Evolutionary conservation across 805 yeast genomes (phyloP).

Genomic region (Gaillardinia entomophila): DNA sequence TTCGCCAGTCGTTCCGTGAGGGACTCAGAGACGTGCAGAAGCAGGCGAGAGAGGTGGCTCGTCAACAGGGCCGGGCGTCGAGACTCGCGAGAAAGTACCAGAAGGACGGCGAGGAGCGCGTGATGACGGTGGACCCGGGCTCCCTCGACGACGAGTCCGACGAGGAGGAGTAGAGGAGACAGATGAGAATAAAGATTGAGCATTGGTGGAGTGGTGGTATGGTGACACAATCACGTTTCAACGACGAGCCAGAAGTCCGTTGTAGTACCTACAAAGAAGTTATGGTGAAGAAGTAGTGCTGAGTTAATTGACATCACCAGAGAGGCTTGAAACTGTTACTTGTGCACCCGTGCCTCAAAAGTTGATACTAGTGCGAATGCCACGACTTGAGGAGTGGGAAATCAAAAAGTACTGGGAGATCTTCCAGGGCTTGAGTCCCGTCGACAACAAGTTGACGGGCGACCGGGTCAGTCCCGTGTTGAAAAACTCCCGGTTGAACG

Average conservation of each 20-base stretch:
- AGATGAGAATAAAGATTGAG: no score
- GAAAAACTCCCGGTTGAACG: slow-evolving; percentile 80
- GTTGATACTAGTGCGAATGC: no score
- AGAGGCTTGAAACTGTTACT: no score
- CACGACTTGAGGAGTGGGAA: slow-evolving; percentile 89
- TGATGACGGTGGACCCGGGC: slow-evolving; percentile 60
- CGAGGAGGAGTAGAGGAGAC: no score
- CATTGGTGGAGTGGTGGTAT: no score
- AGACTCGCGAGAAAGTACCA: slow-evolving; percentile 72
- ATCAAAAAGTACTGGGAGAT: slow-evolving; percentile 97
- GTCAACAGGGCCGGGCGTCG: slow-evolving; percentile 52
- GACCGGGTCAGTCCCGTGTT: slow-evolving; percentile 81
- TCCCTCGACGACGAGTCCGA: slow-evolving; percentile 51
- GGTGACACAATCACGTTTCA: no score
- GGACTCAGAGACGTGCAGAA: slow-evolving; percentile 52
- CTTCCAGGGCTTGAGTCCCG: slow-evolving; percentile 84
- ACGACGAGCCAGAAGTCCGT: no score
- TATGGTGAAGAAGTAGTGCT: no score
- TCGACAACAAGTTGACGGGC: slow-evolving; percentile 71
- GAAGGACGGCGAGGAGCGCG: slow-evolving; percentile 43
- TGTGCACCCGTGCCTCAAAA: no score
- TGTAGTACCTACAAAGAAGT: no score
- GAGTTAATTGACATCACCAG: no score
- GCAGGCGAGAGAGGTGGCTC: slow-evolving; percentile 54
- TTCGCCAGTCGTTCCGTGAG: slow-evolving; percentile 60